Conservation (phyloP, 345 rosid genomes). For the Reutealis trisperma region DNA sequence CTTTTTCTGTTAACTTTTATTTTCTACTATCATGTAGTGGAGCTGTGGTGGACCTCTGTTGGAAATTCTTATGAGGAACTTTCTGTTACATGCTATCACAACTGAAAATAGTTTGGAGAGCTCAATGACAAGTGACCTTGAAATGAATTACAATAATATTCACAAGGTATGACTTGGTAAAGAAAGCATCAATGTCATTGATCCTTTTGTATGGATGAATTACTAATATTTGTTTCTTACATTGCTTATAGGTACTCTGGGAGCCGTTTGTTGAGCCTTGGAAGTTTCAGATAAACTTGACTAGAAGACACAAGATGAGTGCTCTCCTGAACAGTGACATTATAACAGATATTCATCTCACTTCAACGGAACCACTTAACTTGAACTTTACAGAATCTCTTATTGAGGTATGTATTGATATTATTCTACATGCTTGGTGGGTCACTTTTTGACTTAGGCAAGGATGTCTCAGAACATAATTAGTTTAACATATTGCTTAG, state of each 20-base stretch:
- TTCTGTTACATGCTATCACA: conserved; percentile 42
- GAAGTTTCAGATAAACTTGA: conserved; percentile 59
- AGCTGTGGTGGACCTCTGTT: conserved; percentile 78
- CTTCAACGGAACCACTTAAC: conserved; percentile 68
- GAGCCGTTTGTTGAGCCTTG: conserved; percentile 95
- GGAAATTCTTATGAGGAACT: conserved; percentile 63
- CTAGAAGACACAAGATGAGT: conserved; percentile 50
- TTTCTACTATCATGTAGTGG: conserved; percentile 61
- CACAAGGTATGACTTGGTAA: conserved; percentile 57
- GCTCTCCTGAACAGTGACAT: conserved; percentile 53
- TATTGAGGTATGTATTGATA: conserved; percentile 59
- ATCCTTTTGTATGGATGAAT: background rate
- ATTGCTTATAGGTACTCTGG: conserved; percentile 66
- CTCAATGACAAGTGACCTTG: conserved; percentile 59
- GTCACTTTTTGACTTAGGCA: conserved; percentile 3
- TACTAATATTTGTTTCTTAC: conserved; percentile 19
- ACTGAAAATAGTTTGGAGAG: conserved; percentile 48
- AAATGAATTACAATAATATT: conserved; percentile 80
- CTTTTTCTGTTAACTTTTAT: background rate
- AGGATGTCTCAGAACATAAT: background rate
- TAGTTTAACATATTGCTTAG: background rate
- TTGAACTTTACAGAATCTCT: conserved; percentile 77
- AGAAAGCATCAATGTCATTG: background rate
- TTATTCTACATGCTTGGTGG: conserved; percentile 10
- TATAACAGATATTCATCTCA: conserved; percentile 59